Evolutionary conservation across 2,329 filamentous ascomycete species (phyloP).

Genomic region (Fusarium metavorans): DNA sequence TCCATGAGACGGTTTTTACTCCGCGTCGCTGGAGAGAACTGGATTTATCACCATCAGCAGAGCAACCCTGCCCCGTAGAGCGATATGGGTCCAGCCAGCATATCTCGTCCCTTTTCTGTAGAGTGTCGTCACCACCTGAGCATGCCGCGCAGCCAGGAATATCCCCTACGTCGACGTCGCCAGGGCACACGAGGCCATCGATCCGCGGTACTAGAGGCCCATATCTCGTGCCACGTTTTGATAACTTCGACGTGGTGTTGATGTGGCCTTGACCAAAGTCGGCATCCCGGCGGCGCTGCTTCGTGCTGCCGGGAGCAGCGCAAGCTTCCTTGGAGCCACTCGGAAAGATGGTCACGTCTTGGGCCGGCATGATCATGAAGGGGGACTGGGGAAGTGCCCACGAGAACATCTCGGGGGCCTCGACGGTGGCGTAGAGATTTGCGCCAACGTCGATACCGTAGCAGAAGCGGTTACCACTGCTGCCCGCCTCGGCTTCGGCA

Average conservation of each 20-base stretch:
- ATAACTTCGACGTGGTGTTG: not conserved
- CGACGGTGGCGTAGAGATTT: conserved; percentile 14
- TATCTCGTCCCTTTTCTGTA: not conserved
- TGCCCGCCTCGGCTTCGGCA: conserved; percentile 11
- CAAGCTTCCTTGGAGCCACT: not conserved
- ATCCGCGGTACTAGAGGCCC: conserved; percentile 1
- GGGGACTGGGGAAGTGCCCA: conserved; percentile 12
- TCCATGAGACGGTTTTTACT: not conserved
- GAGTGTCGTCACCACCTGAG: not conserved
- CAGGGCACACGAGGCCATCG: conserved; percentile 5
- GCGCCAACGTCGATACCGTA: conserved; percentile 15
- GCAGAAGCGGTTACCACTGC: conserved; percentile 1
- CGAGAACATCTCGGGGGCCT: conserved; percentile 11
- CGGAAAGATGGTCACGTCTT: conserved; percentile 3
- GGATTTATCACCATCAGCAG: not conserved
- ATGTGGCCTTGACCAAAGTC: not conserved
- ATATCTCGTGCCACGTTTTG: conserved; percentile 10
- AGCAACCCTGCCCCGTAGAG: not conserved
- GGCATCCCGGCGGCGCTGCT: not conserved
- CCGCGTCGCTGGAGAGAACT: not conserved
- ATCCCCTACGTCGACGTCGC: not conserved
- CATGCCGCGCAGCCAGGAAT: conserved; percentile 3
- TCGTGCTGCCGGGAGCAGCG: not conserved
- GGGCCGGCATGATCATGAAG: conserved; percentile 4
- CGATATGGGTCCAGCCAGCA: not conserved